Percentiles rank a stretch among this genome's conserved stretches.
Evolutionary conservation across 2,329 filamentous ascomycete genomes (phyloP).

Genomic region (Sclerotinia subarctica): DNA sequence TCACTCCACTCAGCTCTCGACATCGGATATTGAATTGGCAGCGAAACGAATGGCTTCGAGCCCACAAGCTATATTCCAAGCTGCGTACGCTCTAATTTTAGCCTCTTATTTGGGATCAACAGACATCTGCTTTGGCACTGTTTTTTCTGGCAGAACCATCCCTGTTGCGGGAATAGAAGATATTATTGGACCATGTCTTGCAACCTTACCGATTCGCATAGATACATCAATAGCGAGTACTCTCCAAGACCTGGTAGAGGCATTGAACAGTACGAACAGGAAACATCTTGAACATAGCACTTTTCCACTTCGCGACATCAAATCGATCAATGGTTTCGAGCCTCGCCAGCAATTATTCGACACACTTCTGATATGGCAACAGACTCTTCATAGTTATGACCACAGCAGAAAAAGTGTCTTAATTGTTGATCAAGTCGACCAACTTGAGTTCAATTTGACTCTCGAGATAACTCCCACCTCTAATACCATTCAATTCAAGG

Average conservation of each 20-base stretch:
- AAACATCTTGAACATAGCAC: constrained; percentile 60
- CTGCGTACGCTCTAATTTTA: constrained; percentile 65
- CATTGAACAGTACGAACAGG: constrained; percentile 63
- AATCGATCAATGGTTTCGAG: constrained; percentile 53
- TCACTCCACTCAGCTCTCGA: constrained; percentile 38
- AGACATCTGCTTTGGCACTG: constrained; percentile 72
- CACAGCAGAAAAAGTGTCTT: constrained; percentile 44
- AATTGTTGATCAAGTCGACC: constrained; percentile 62
- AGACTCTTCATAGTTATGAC: constrained; percentile 53
- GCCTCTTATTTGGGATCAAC: constrained; percentile 58
- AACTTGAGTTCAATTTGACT: constrained; percentile 71
- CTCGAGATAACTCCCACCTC: constrained; percentile 69
- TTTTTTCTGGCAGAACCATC: constrained; percentile 79
- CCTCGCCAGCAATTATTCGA: constrained; percentile 66
- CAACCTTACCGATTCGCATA: constrained; percentile 69
- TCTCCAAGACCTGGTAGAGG: constrained; percentile 58
- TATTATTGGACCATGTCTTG: constrained; percentile 76
- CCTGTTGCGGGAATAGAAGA: constrained; percentile 66
- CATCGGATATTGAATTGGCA: constrained; percentile 30
- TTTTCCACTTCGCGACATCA: constrained; percentile 67
- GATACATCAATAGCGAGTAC: constrained; percentile 52
- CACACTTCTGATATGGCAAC: constrained; percentile 79
- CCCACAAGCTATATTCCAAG: constrained; percentile 72
- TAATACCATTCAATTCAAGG: constrained; percentile 47
- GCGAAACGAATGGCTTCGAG: constrained; percentile 41